Evolutionary conservation across 192 early-diverging fungal genomes (phyloP), one percentile per base, ranked within the genome.

Genomic region (Entomortierella parvispora): DNA sequence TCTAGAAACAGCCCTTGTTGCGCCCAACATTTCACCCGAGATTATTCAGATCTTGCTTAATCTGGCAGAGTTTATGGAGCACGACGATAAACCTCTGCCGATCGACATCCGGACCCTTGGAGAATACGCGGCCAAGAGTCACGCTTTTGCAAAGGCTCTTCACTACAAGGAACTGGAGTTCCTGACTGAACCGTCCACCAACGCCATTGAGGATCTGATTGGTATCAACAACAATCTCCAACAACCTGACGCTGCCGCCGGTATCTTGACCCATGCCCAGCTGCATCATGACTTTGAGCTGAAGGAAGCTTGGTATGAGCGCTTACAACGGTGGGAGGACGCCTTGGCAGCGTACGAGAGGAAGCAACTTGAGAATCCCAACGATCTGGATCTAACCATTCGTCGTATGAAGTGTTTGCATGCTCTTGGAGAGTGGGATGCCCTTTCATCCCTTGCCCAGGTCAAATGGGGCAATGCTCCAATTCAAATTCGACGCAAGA

Each of bases 101-200:
- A 98, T 98, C 62, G 95, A 97, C 58, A 94, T 97, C 49, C 85
- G 92, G 28, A 93, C 92, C 4, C 82, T 99, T 23, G 96, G 94
- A 14, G 83, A 87, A 26, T 98, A 94, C 65, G 97, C 97, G 4
- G 86, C 90, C 57, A 93, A 93, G 58, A 98, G 95, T 63, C 95
- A 98, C 71, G 96, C 97, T 1, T 93, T 93, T 74, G 96, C 97
- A 33, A 98, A 98, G 82, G 97, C 97, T n/a, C 84, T 99, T 50
- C 97, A 98, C 70, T 99, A 98, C 83, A 96, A 95, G 65, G 97
- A 99, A 80, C 85, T 94, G 6, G 95, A 97, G 84, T 99, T 97
- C 80, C 83, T 92, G 22, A 82, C 90, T 8, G 92, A 95, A 33
- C 90, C 93, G 29, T 85, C 92, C 6, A 88, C 93, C 28, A 90